Evolutionary conservation across 345 rosid genomes (phyloP), one percentile per base, ranked within the genome.

Genomic region (Salix caprea): DNA sequence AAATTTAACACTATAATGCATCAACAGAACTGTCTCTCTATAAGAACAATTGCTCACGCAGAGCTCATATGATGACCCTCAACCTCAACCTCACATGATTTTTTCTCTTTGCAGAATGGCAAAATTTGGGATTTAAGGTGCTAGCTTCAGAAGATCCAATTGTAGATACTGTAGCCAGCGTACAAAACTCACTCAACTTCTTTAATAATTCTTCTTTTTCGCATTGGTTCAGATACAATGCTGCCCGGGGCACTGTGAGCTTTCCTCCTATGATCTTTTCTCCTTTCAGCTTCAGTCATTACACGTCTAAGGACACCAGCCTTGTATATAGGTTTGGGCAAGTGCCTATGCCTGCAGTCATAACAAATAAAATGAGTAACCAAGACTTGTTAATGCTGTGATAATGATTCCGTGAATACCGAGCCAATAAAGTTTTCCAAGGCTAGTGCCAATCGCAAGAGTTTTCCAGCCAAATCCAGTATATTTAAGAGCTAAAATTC

Each of bases 181-280:
- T 65, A 0, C 23, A 40, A 34, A 67, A 73, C 64, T 90, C 84
- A 96, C 77, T 94, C 96, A 64, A 89, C 81, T 85, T 92, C 97
- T 81, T 87, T 88, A 76, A 94, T 86, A 85, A 94, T 90, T 81
- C 90, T 94, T 71, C 89, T 87, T 81, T 84, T 84, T 8, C 97
- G 95, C 62, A 88, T 48, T 12, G 94, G 91, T 78, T 81, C 50
- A 4, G 87, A 30, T 30, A 84, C 80, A 26, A 86, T 56, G 70
- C 89, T 86, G 82, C 99, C 98, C 3, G 92, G 92, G 67, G 98
- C 92, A 81, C 97, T 94, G 78, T 92, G 97, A 65, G 96, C 97
- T 87, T 86, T 96, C 77, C 91, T 88, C 75, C 90, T 88, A n/a
- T 87, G 90, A 24, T 86, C 91, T 87, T 94, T 96, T 83, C 84